Conservation (phyloP, 371 early-diverging fungal species). For the Mucor racemosus region DNA sequence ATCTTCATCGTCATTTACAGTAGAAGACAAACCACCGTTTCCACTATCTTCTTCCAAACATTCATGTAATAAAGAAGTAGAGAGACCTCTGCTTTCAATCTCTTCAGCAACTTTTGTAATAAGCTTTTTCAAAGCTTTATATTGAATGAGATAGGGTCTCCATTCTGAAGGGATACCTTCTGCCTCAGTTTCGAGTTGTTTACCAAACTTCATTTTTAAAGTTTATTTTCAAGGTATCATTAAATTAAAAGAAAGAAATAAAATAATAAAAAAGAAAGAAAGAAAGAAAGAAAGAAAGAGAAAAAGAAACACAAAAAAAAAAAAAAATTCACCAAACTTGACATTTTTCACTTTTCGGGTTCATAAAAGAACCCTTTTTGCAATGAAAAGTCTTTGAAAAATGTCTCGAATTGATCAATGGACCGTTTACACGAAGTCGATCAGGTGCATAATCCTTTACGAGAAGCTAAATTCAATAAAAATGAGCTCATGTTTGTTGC, state of each 20-base stretch:
- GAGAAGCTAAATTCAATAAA: background rate
- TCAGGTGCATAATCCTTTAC: conserved; percentile 48
- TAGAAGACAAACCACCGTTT: conserved; percentile 11
- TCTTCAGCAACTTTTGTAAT: conserved; percentile 72
- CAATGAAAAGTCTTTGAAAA: conserved; percentile 75
- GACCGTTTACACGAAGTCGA: conserved; percentile 70
- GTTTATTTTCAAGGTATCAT: conserved; percentile 6
- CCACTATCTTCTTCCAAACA: conserved; percentile 37
- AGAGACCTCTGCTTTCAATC: conserved; percentile 63
- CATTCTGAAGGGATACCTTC: conserved; percentile 71
- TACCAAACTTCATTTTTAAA: conserved; percentile 74
- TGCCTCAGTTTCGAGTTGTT: conserved; percentile 68
- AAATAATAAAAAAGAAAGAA: background rate
- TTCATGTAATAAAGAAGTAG: conserved; percentile 55
- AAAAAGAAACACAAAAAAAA: conserved; percentile 6
- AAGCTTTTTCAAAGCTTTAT: conserved; percentile 68
- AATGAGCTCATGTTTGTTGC: background rate
- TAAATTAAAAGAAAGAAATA: background rate
- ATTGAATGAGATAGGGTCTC: conserved; percentile 72
- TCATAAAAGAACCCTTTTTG: conserved; percentile 55
- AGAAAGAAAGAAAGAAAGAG: background rate
- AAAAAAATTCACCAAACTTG: conserved; percentile 52
- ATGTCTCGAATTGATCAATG: conserved; percentile 63
- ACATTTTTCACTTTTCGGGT: conserved; percentile 52
- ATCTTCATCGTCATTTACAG: conserved; percentile 10